phyloP scores from a whole-genome alignment of 305 asterid genomes.

The Fraxinus nigra region DNA sequence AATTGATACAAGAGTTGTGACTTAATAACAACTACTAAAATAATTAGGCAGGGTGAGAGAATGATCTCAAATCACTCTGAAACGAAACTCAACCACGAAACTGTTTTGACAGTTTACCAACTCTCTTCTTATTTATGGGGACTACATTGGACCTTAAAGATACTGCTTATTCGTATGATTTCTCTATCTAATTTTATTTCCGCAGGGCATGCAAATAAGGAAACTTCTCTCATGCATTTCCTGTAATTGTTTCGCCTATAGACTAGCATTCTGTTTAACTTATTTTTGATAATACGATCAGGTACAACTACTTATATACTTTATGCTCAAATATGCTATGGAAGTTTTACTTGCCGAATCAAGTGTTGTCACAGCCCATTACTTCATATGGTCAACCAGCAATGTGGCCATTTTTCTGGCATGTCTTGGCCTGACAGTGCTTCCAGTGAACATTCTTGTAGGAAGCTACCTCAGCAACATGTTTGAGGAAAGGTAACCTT shows the following conservation, averaged over 20 bases:
- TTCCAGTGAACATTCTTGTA: constrained; percentile 65
- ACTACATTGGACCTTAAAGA: background rate
- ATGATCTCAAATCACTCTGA: background rate
- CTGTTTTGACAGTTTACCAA: background rate
- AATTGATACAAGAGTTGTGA: background rate
- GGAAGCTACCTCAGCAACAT: constrained; percentile 76
- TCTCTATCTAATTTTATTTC: background rate
- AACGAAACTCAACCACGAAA: background rate
- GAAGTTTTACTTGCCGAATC: constrained; percentile 78
- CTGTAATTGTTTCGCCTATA: background rate
- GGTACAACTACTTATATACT: constrained; percentile 67
- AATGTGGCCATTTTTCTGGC: constrained; percentile 69
- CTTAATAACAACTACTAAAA: background rate
- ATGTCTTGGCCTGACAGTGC: constrained; percentile 65
- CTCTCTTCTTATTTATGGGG: background rate
- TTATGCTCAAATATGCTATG: constrained; percentile 82
- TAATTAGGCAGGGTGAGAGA: background rate
- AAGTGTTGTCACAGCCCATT: constrained; percentile 59
- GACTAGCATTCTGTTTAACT: background rate
- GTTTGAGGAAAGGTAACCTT: constrained; percentile 67
- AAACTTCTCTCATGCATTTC: background rate
- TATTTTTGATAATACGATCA: constrained; percentile 17
- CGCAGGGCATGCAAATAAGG: background rate
- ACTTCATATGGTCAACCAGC: constrained; percentile 71
- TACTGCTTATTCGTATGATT: background rate